Conservation (phyloP, 352 stramenopile species). For the Blastocystis sp. region DNA sequence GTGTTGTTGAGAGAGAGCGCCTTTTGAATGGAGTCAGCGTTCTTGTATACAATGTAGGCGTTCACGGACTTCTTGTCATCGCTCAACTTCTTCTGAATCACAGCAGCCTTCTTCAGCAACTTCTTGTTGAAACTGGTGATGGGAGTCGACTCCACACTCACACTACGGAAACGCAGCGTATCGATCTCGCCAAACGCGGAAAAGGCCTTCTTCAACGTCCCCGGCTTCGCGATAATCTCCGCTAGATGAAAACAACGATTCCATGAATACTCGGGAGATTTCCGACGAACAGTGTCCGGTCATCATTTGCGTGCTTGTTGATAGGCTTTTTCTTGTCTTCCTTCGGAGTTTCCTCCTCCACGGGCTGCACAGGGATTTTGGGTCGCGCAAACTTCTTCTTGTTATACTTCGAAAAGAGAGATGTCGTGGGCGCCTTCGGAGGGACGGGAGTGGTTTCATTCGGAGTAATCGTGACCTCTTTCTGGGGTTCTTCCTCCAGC, state of each 20-base stretch:
- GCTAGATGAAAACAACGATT: neutral
- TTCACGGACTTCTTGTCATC: conserved; percentile 55
- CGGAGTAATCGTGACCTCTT: neutral
- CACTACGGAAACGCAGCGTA: neutral
- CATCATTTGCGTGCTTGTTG: conserved; percentile 16
- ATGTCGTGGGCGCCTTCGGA: neutral
- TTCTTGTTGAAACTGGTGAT: conserved; percentile 47
- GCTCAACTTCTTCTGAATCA: conserved; percentile 53
- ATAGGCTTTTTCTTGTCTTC: conserved; percentile 3
- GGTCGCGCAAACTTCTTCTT: neutral
- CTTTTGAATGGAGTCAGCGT: neutral
- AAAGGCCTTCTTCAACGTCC: conserved; percentile 2
- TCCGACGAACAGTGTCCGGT: conserved; percentile 12
- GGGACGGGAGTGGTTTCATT: neutral
- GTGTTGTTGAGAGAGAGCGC: conserved; percentile 46
- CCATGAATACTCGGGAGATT: conserved; percentile 4
- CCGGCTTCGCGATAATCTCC: neutral
- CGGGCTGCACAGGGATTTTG: neutral
- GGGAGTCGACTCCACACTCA: conserved; percentile 9
- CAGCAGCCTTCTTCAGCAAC: conserved; percentile 27
- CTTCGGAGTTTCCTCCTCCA: neutral
- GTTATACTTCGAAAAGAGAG: conserved; percentile 6
- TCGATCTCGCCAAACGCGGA: conserved; percentile 24
- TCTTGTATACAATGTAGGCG: conserved; percentile 47
- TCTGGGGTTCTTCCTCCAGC: neutral